These are phyloP conservation scores for Phytophthora podocarpi DNA, from an alignment of 352 stramenopile species.

Conservation along the genomic window DNA sequence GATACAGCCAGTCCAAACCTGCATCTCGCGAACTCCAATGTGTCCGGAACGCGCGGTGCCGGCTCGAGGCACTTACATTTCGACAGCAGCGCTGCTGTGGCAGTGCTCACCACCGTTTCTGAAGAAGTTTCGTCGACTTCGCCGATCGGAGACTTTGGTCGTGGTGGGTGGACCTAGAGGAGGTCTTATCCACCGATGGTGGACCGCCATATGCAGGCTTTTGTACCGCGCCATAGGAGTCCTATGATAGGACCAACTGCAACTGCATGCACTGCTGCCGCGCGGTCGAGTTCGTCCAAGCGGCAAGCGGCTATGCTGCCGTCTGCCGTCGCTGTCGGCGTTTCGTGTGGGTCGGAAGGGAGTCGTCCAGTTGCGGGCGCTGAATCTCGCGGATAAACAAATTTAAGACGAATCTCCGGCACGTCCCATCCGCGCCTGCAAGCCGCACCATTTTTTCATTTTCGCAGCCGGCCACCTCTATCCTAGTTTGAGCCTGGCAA, in stretches of 20 bases:
- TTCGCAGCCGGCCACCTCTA: no score
- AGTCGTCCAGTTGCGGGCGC: constrained; percentile 18
- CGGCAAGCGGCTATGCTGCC: background rate
- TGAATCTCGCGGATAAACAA: constrained; percentile 27
- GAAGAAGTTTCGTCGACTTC: background rate
- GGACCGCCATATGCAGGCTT: constrained; percentile 1
- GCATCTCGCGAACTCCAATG: background rate
- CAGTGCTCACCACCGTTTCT: background rate
- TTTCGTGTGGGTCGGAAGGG: constrained; percentile 12
- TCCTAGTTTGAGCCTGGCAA: no score
- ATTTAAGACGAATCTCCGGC: constrained; percentile 17
- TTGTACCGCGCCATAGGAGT: no score
- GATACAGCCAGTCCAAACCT: constrained; percentile 17
- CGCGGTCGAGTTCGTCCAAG: constrained; percentile 4
- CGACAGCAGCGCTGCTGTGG: background rate
- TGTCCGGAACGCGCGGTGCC: background rate
- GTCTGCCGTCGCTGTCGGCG: background rate
- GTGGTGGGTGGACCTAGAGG: constrained; percentile 8
- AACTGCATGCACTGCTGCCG: background rate
- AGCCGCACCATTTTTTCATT: constrained; percentile 5
- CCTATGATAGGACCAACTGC: background rate
- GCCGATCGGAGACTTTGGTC: background rate
- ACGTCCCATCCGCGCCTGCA: background rate
- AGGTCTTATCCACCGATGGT: background rate
- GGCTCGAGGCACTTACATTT: background rate